Base-by-base conservation (phyloP, 306 rosid genomes). In the Pueraria montana region DNA sequence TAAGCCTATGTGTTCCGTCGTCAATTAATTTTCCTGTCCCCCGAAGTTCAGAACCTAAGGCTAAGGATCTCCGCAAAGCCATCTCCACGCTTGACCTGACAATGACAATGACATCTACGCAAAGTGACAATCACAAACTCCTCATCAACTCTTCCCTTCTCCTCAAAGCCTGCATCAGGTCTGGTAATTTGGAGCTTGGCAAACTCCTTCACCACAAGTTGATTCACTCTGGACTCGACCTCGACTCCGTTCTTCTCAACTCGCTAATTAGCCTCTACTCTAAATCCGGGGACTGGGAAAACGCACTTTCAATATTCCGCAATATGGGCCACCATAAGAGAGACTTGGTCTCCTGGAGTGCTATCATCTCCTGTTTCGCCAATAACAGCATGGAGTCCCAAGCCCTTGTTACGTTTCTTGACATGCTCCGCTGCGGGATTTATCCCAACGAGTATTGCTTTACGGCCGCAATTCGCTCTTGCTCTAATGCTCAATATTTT, bases 191-290 rank as follows among this genome's bases (percentile, higher is more conserved):
- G 8, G 42, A 70, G 2, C 87, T 88, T 7, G 93, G 92, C 0
- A 83, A 69, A 66, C 89, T 89, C 77, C 86, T 91, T 61, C 95
- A 91, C 80, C 65, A 14, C 11, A 87, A 84, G 16, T 78, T 69
- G 75, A 5, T 11, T 88, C 77, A 59, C 56, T 89, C 92, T 0
- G 11, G 30, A 16, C 88, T 91, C 65, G 21, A 11, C 11, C 87
- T 88, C 32, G 86, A 88, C 77, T 81, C 93, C 0, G 46, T 85
- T 67, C 85, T 87, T 14, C 77, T 88, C 72, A 91, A 91, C 85
- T 89, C 95, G 0, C 84, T 90, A 7, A 90, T 90, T 55, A 87
- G 77, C 76, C 88, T 91, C 82, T 88, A 91, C 82, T 91, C 95
- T 0, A 89, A 89, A 78, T 86, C 65, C 27, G 90, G 91, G 20